A percentile compares a stretch with the other conserved stretches of the same genome.
These are phyloP conservation scores for Termitomyces sp. DNA, from an alignment of 768 basidiomycete genomes.

Conservation along the genomic window DNA sequence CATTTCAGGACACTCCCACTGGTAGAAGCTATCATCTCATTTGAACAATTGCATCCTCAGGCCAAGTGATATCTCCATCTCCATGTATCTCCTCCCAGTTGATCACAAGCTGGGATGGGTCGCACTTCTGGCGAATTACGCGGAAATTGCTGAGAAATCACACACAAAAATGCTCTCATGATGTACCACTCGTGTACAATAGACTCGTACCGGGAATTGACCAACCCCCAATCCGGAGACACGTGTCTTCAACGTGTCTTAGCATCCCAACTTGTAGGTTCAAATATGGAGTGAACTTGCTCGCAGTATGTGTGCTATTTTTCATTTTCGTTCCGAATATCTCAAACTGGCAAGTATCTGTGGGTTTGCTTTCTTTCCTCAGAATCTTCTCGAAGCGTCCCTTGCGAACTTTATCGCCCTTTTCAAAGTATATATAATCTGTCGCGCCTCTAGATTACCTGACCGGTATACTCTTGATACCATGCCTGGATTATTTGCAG, in stretches of 20 bases:
- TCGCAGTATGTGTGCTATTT: background rate
- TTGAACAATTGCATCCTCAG: background rate
- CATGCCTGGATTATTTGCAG: conserved; percentile 24
- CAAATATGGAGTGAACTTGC: too few relatives aligned
- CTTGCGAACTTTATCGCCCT: background rate
- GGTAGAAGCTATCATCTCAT: background rate
- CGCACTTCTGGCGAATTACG: background rate
- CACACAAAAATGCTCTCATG: background rate
- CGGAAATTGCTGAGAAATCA: background rate
- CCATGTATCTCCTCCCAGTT: background rate
- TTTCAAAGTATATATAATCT: background rate
- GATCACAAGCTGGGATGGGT: background rate
- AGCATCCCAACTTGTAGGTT: background rate
- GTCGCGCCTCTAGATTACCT: background rate
- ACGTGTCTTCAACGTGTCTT: background rate
- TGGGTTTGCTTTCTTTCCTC: too few relatives aligned
- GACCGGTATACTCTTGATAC: background rate
- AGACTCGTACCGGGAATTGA: background rate
- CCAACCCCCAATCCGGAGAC: background rate
- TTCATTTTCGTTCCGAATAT: too few relatives aligned
- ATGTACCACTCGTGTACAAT: too few relatives aligned
- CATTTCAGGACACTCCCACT: background rate
- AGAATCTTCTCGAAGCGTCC: background rate
- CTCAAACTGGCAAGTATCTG: too few relatives aligned
- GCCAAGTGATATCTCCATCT: background rate